Evolutionary conservation across 495 filamentous ascomycete species (phyloP), one percentile per base, ranked within the genome.

Genomic region (Platismatia glauca): DNA sequence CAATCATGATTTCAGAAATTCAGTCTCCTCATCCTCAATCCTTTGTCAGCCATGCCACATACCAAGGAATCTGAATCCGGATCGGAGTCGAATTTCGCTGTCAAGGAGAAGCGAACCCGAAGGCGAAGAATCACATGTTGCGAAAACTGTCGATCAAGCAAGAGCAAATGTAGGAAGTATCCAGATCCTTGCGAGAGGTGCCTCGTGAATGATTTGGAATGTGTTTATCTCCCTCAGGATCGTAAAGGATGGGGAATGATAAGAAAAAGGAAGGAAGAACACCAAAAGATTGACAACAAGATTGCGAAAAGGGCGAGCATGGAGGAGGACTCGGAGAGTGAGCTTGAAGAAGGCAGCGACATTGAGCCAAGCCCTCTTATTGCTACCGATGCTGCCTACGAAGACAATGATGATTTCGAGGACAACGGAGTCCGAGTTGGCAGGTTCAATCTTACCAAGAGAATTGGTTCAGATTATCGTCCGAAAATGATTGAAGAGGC

Each of bases 381-480:
- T 22, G 74, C 81, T 13, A 74, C 80, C 12, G 87, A 90, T 71
- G 80, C 84, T 48, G 83, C 82, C 6, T 89, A 89, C 66, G 84
- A 86, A 50, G 82, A 87, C 57, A 79, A 82, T 52, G 78, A 86
- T 63, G 85, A 89, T 57, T 69, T 89, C 20, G 76, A 85, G 60
- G 88, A 91, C 69, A 72, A 90, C 24, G 88, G 88, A 7, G 79
- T 90, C 53, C 78, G 79, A 62, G 75, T 90, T 59, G 87, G 88
- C 11, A 85, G 80, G 63, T 82, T 89, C 79, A 79, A 86, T 58
- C 84, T 91, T 41, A 88, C 83, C 1, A 88, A 90, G 68, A 79
- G 87, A 24, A 84, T 90, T 66, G 88, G 88, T 16, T 77, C 78
- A 4, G 70, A 71, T 55, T 75, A 77, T 22, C 70, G 78, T 29